Percentiles rank a stretch among this genome's conserved stretches.
Conservation (phyloP, 176 grass and related monocot genomes). For the Alloteropsis semialata region DNA sequence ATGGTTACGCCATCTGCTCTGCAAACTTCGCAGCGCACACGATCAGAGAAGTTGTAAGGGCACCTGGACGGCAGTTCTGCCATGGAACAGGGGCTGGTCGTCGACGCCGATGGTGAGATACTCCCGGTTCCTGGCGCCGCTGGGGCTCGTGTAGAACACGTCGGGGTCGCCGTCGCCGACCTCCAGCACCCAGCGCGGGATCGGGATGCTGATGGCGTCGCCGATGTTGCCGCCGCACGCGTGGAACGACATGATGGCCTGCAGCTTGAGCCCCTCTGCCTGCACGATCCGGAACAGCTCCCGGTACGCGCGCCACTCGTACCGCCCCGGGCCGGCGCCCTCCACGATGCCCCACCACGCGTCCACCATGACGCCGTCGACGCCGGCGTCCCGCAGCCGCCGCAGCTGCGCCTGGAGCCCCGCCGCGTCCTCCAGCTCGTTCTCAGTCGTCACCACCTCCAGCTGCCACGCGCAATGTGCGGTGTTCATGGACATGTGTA, state of each 20-base stretch:
- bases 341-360: conserved; percentile 83
- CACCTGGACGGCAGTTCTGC: conserved; percentile 64
- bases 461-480: conserved; percentile 33
- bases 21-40: neutral
- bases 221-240: conserved; percentile 85
- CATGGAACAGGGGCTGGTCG: conserved; percentile 51
- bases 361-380: conserved; percentile 76
- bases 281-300: conserved; percentile 48
- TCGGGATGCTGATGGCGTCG: conserved; percentile 46
- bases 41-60: neutral
- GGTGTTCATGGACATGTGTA: neutral
- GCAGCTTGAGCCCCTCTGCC: conserved; percentile 61
- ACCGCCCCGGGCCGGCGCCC: conserved; percentile 30
- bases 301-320: conserved; percentile 73
- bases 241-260: conserved; percentile 91
- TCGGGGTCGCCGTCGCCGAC: conserved; percentile 37
- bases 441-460: conserved; percentile 38
- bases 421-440: conserved; percentile 50
- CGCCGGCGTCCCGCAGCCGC: conserved; percentile 41
- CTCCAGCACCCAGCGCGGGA: conserved; percentile 50
- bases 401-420: conserved; percentile 42
- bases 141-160: conserved; percentile 57
- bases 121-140: conserved; percentile 50
- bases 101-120: conserved; percentile 68
- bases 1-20: neutral